Percentiles rank a stretch among this genome's conserved stretches.
Conservation (phyloP, 1,284 basidiomycete genomes). For the Malassezia pachydermatis region DNA sequence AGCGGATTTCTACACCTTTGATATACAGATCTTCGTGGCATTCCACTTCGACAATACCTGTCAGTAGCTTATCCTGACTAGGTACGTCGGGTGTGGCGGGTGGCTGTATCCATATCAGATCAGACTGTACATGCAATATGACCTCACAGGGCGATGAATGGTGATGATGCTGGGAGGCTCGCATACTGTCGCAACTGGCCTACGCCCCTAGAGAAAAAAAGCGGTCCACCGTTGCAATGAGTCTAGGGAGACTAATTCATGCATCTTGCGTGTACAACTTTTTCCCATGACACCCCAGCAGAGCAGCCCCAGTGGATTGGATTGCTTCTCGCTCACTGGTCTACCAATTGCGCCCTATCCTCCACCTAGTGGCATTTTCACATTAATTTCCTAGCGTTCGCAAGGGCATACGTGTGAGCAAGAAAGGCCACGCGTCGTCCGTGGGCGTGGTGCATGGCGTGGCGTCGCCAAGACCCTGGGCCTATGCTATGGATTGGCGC, state of each 20-base stretch:
- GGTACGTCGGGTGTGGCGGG: slow-evolving; percentile 27
- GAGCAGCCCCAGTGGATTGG: no score
- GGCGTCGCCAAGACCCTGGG: background rate
- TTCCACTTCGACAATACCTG: slow-evolving; percentile 43
- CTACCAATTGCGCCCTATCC: no score
- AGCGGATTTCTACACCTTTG: slow-evolving; percentile 28
- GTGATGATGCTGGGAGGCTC: slow-evolving; percentile 28
- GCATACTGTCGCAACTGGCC: no score
- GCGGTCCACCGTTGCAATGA: no score
- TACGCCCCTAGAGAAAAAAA: no score
- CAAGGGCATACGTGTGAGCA: no score
- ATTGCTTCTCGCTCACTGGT: no score
- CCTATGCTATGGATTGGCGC: slow-evolving; percentile 17
- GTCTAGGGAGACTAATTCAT: no score
- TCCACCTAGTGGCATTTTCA: no score
- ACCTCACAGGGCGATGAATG: slow-evolving; percentile 44
- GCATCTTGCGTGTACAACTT: no score
- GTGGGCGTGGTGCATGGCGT: background rate
- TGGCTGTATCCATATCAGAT: slow-evolving; percentile 41
- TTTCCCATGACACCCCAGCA: no score
- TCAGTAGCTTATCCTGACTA: slow-evolving; percentile 41
- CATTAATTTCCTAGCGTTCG: no score
- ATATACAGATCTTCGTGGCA: slow-evolving; percentile 40
- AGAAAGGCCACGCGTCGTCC: background rate
- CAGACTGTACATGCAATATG: slow-evolving; percentile 36